Evolutionary conservation across 176 grass and related monocot species (phyloP).

Genomic region (Saccharum officinarum): DNA sequence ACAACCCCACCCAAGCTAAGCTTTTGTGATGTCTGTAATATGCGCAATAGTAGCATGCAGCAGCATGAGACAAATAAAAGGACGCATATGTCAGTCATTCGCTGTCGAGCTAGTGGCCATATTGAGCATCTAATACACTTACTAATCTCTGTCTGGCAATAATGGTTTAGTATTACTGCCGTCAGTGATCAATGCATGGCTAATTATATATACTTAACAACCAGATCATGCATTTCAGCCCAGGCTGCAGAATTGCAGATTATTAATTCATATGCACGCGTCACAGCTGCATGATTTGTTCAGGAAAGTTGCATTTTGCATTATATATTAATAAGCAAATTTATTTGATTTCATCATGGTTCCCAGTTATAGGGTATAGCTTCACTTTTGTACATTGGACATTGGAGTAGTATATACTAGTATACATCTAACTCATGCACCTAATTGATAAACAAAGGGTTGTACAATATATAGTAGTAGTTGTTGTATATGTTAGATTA

Average conservation of each 20-base stretch:
- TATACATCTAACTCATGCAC: conserved; percentile 23
- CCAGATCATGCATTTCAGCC: conserved; percentile 16
- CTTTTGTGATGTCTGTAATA: not conserved
- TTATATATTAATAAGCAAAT: not conserved
- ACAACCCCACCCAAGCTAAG: not conserved
- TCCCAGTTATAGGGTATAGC: not conserved
- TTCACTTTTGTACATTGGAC: not conserved
- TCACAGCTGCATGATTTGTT: not conserved
- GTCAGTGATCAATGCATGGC: not conserved
- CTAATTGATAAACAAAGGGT: not conserved
- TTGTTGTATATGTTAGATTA: not conserved
- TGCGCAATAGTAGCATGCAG: conserved; percentile 26
- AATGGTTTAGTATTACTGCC: not conserved
- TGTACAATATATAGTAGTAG: not conserved
- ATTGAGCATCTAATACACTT: conserved; percentile 12
- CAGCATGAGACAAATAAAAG: conserved; percentile 37
- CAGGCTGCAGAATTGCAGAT: not conserved
- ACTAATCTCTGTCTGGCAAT: not conserved
- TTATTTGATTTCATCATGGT: conserved; percentile 13
- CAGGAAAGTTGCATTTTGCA: conserved; percentile 9
- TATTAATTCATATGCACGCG: conserved; percentile 9
- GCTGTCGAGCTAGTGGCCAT: conserved; percentile 30
- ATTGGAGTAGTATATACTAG: not conserved
- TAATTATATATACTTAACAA: not conserved
- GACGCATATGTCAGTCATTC: not conserved